These are phyloP conservation scores for Boeremia lycopersici DNA, from an alignment of 2,329 filamentous ascomycete genomes.

Conservation along the genomic window DNA sequence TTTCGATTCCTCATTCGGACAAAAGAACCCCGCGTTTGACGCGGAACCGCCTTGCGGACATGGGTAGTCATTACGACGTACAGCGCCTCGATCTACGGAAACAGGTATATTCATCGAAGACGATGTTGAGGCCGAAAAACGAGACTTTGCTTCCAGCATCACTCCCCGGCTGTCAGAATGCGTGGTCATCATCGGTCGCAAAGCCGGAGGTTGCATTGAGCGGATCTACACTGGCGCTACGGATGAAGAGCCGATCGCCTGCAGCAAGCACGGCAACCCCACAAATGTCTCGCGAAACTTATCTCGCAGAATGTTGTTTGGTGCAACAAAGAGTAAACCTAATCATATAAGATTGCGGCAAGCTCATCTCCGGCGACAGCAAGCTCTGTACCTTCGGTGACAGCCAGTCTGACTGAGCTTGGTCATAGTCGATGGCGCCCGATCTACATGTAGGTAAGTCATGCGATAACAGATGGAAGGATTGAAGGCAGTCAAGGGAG, in stretches of 20 bases:
- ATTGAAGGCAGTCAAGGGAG: too few species aligned
- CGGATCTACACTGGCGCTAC: background rate
- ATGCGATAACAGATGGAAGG: too few species aligned
- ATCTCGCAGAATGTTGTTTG: too few species aligned
- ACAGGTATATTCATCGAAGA: background rate
- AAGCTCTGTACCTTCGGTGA: too few species aligned
- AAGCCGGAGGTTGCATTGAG: background rate
- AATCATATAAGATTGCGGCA: too few species aligned
- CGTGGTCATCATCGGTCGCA: background rate
- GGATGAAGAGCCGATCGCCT: background rate
- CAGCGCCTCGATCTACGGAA: background rate
- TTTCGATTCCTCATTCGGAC: conserved; percentile 10
- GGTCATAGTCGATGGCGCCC: too few species aligned
- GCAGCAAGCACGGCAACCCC: background rate
- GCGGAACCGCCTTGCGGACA: conserved; percentile 11
- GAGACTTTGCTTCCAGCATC: background rate
- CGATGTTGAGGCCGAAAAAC: background rate
- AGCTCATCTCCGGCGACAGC: too few species aligned
- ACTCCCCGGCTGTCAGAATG: background rate
- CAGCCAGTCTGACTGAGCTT: too few species aligned
- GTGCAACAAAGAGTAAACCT: too few species aligned
- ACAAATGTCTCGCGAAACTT: background rate
- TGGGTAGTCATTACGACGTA: background rate
- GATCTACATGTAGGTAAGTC: too few species aligned
- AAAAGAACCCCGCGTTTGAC: conserved; percentile 12